Evolutionary conservation across 768 basidiomycete genomes (phyloP).

Genomic region (Pisolithus marmoratus): DNA sequence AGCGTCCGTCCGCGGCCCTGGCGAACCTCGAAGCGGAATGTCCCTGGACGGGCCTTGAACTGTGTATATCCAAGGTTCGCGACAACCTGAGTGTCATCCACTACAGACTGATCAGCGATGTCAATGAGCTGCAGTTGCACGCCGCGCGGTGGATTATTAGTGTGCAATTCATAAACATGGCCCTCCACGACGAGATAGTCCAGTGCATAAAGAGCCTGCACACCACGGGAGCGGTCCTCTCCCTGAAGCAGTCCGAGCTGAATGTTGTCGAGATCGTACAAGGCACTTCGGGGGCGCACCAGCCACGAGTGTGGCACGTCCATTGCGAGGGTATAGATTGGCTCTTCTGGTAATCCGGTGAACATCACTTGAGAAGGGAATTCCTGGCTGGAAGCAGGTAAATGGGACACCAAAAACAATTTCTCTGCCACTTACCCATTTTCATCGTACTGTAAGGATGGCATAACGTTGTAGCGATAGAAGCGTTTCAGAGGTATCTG

Average conservation of each 20-base stretch:
- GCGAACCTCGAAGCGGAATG: constrained; percentile 78
- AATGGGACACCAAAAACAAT: neutral
- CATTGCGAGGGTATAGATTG: constrained; percentile 91
- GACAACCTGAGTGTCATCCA: constrained; percentile 89
- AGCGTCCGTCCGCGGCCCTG: constrained; percentile 77
- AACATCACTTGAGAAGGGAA: constrained; percentile 57
- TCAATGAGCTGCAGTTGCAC: constrained; percentile 79
- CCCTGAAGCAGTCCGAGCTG: constrained; percentile 64
- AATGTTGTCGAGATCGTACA: constrained; percentile 95
- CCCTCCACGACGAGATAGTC: constrained; percentile 93
- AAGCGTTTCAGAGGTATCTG: constrained; percentile 90
- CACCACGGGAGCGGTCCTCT: constrained; percentile 44
- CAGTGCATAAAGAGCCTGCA: constrained; percentile 79
- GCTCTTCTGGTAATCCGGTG: constrained; percentile 68
- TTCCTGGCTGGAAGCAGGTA: constrained; percentile 43
- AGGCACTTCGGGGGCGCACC: constrained; percentile 80
- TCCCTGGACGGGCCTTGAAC: constrained; percentile 89
- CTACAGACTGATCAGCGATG: constrained; percentile 31
- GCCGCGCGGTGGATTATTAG: constrained; percentile 75
- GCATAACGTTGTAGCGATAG: constrained; percentile 72
- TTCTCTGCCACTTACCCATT: constrained; percentile 48
- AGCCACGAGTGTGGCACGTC: constrained; percentile 92
- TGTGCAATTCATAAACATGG: constrained; percentile 73
- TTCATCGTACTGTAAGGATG: constrained; percentile 56
- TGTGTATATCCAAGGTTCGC: constrained; percentile 96